Conservation (phyloP, 2,329 filamentous ascomycete genomes). For the Hymenoscyphus scutula region DNA sequence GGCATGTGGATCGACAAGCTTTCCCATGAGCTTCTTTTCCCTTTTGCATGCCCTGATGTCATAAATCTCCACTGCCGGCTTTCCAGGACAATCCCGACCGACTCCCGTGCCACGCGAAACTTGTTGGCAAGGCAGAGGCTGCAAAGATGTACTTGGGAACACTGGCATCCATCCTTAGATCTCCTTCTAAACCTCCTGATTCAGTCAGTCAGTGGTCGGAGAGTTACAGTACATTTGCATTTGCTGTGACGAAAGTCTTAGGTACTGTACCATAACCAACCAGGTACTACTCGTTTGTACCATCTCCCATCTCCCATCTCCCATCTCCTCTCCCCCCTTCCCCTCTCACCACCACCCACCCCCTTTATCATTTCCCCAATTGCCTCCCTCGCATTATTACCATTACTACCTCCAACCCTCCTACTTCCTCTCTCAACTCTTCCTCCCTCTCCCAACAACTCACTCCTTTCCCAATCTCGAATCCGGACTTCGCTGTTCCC, state of each 20-base stretch:
- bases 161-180: not conserved
- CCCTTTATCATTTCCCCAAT: not conserved
- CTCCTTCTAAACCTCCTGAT: not conserved
- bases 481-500: not conserved
- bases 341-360: not conserved
- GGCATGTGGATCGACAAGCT: not conserved
- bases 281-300: too few relatives aligned
- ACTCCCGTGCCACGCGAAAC: too few relatives aligned
- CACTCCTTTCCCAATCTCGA: not conserved
- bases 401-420: not conserved
- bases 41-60: not conserved
- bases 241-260: not conserved
- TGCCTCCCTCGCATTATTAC: too few relatives aligned
- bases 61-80: not conserved
- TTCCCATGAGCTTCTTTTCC: not conserved
- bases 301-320: too few relatives aligned
- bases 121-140: not conserved
- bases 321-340: not conserved
- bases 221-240: not conserved
- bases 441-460: not conserved
- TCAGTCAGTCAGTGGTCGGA: not conserved
- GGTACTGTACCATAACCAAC: not conserved
- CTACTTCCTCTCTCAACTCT: not conserved
- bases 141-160: not conserved
- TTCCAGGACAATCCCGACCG: not conserved